These are phyloP conservation scores for Beauveria bassiana DNA, from an alignment of 2,329 filamentous ascomycete species.

Conservation along the genomic window DNA sequence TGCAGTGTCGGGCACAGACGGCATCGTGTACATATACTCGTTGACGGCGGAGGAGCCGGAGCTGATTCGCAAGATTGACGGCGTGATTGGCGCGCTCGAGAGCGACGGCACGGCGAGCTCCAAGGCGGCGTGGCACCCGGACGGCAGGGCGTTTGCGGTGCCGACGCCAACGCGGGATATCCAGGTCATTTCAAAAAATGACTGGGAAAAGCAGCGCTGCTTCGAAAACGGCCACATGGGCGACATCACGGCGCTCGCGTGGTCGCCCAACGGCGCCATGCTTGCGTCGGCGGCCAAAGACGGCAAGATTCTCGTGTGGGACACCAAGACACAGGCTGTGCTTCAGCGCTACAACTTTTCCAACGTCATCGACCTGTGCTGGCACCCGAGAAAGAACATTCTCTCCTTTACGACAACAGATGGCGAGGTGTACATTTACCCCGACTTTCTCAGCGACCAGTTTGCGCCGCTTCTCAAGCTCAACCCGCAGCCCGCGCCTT, in stretches of 20 bases:
- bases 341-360: conserved; percentile 71
- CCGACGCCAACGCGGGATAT: conserved; percentile 77
- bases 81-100: conserved; percentile 72
- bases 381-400: conserved; percentile 86
- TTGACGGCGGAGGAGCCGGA: conserved; percentile 70
- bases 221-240: conserved; percentile 76
- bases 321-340: conserved; percentile 77
- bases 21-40: conserved; percentile 84
- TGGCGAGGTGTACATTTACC: conserved; percentile 87
- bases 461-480: conserved; percentile 49
- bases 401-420: conserved; percentile 87
- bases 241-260: conserved; percentile 79
- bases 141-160: conserved; percentile 82
- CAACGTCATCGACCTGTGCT: conserved; percentile 77
- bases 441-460: conserved; percentile 56
- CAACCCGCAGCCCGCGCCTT: conserved; percentile 66
- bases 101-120: conserved; percentile 66
- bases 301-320: conserved; percentile 73
- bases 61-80: conserved; percentile 76
- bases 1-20: conserved; percentile 80
- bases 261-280: conserved; percentile 91
- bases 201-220: conserved; percentile 78
- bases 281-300: conserved; percentile 64
- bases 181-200: conserved; percentile 76
- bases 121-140: conserved; percentile 81